Conservation (phyloP, 805 yeast species). For the Sugiyamaella mastotermitis region DNA sequence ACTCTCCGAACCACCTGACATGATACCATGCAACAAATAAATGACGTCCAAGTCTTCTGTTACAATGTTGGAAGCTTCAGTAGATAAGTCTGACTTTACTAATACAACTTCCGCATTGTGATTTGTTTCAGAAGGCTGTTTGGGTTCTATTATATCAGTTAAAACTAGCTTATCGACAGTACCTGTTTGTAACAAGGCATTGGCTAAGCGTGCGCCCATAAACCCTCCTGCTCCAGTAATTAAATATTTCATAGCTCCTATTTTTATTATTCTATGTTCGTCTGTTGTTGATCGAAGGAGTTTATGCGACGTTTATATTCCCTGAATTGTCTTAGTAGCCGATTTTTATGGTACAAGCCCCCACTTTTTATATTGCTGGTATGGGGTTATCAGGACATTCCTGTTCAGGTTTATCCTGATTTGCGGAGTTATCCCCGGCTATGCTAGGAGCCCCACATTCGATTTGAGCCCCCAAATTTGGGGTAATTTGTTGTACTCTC, state of each 20-base stretch:
- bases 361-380: too few relatives aligned
- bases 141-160: slow-evolving; percentile 21
- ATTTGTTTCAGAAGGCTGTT: slow-evolving; percentile 8
- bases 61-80: slow-evolving; percentile 10
- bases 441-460: too few relatives aligned
- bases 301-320: too few relatives aligned
- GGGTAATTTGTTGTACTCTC: too few relatives aligned
- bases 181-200: slow-evolving; percentile 14
- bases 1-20: slow-evolving; percentile 25
- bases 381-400: too few relatives aligned
- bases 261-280: too few relatives aligned
- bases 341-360: too few relatives aligned
- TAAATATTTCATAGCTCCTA: slow-evolving; percentile 18
- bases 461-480: too few relatives aligned
- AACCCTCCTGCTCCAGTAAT: slow-evolving; percentile 25
- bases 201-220: slow-evolving; percentile 21
- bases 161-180: slow-evolving; percentile 13
- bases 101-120: slow-evolving; percentile 5
- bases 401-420: too few relatives aligned
- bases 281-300: too few relatives aligned
- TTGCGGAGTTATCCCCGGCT: too few relatives aligned
- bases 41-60: slow-evolving; percentile 13
- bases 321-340: too few relatives aligned
- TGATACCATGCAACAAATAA: slow-evolving; percentile 23
- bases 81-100: slow-evolving; percentile 17